A percentile compares a stretch with the other conserved stretches of the same genome.
phyloP scores from a whole-genome alignment of 192 early-diverging fungal species.

The Coemansia biformis region DNA sequence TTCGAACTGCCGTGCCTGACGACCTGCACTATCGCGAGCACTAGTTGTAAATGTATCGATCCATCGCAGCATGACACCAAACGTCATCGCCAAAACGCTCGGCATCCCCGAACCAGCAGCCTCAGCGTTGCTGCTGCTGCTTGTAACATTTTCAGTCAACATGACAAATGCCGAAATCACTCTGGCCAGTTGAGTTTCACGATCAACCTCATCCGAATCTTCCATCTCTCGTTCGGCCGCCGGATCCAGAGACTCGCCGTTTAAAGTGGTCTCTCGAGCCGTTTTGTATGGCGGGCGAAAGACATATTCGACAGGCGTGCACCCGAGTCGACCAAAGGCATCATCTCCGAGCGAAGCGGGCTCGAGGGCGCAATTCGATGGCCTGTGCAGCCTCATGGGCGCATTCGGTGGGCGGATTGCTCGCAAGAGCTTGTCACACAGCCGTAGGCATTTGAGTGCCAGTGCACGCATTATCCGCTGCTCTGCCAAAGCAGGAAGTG shows the following conservation, averaged over 20 bases:
- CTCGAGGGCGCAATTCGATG: too few species aligned
- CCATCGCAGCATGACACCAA: slow-evolving; percentile 23
- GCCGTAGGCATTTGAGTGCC: not conserved
- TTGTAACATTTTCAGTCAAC: not conserved
- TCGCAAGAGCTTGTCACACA: slow-evolving; percentile 12
- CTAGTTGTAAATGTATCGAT: slow-evolving; percentile 9
- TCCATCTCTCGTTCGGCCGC: not conserved
- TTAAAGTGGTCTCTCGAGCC: too few species aligned
- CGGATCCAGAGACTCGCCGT: too few species aligned
- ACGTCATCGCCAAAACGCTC: slow-evolving; percentile 3
- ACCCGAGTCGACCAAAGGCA: not conserved
- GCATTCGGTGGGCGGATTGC: slow-evolving; percentile 7
- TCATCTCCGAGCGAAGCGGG: too few species aligned
- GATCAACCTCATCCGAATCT: slow-evolving; percentile 13
- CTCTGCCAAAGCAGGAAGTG: not conserved
- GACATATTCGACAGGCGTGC: slow-evolving; percentile 3
- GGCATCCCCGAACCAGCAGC: not conserved
- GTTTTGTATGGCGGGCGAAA: slow-evolving; percentile 2
- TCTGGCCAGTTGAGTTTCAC: slow-evolving; percentile 11
- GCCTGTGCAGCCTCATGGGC: slow-evolving; percentile 18
- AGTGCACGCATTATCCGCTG: not conserved
- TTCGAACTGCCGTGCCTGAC: slow-evolving; percentile 12
- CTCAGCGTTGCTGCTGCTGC: not conserved
- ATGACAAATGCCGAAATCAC: slow-evolving; percentile 11
- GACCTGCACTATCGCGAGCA: slow-evolving; percentile 18